Percentiles rank a stretch among this genome's conserved stretches.
phyloP scores from a whole-genome alignment of 768 basidiomycete genomes.

The Panaeolus cyanescens region DNA sequence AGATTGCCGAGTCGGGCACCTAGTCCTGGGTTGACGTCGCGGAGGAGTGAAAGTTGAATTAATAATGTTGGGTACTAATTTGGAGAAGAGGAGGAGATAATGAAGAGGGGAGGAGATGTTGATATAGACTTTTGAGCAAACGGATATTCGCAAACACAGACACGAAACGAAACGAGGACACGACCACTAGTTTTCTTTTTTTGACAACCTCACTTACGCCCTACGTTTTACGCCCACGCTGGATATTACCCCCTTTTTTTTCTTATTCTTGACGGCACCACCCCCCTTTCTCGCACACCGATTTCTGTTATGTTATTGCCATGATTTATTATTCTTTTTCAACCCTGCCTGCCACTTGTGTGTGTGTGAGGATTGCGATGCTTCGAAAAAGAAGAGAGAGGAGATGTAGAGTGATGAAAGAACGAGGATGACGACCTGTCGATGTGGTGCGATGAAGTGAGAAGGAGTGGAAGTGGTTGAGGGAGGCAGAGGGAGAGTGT shows the following conservation, averaged over 20 bases:
- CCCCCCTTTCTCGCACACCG: not conserved
- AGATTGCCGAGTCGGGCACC: constrained; percentile 34
- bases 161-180: not conserved
- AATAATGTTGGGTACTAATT: not conserved
- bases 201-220: not conserved
- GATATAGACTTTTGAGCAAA: not conserved
- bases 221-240: not conserved
- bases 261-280: not conserved
- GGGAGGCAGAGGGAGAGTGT: not conserved
- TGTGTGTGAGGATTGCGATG: not conserved
- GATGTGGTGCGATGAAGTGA: not conserved
- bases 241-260: not conserved
- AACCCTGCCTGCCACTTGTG: not conserved
- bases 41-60: constrained; percentile 1
- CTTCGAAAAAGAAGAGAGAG: not conserved
- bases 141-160: not conserved
- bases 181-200: not conserved
- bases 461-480: not conserved
- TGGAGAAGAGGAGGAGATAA: not conserved
- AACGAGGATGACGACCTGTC: not conserved
- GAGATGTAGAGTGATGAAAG: not conserved
- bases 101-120: not conserved
- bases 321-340: constrained; percentile 1
- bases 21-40: constrained; percentile 13
- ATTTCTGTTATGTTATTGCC: constrained; percentile 2